Base-by-base conservation (phyloP, 768 basidiomycete species). In the Hygrophoropsis aurantiaca region DNA sequence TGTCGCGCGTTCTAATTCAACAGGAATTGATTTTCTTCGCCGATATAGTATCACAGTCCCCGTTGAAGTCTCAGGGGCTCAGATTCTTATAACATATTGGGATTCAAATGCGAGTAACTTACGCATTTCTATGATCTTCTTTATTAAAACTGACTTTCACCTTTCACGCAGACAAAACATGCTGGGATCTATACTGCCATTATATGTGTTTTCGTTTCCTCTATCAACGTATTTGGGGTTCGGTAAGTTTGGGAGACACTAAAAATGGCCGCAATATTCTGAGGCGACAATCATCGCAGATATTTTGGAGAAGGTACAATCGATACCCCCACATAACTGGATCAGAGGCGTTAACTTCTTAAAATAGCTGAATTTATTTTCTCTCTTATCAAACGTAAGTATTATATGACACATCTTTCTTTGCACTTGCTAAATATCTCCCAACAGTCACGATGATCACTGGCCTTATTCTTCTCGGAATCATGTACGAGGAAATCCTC, bases 31-130 rank as follows among this genome's bases (percentile, higher is more conserved):
- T 40, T 20, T 33, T n/a, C n/a, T n/a, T n/a, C n/a, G n/a, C 30
- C 33, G 23, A 43, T 37, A 18, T 38, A 77, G 73, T n/a, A 81
- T 85, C 43, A 74, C 82, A 2, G 72, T 80, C 0, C 85, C 86
- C 11, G 80, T 82, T 21, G 87, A 90, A 66, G 74, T 92, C 48
- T 81, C 82, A 3, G 88, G 87, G 2, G 81, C 85, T 8, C 74
- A 78, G 9, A 74, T 90, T 44, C 64, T 92, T n/a, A 69, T 91
- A 46, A 72, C 78, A 4, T 86, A 82, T 69, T 90, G 88, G 89
- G 83, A 86, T 62, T 52, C 65, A 24, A 70, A 82, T 54, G 81
- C 82, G 51, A 44, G 73, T 62, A 5, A 30, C 24, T 7, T 38
- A 6, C 36, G 7, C 37, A 15, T 2, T 37, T 13, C 16, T 5